Evolutionary conservation across 306 rosid species (phyloP).

Genomic region (Erythrophleum fordii): DNA sequence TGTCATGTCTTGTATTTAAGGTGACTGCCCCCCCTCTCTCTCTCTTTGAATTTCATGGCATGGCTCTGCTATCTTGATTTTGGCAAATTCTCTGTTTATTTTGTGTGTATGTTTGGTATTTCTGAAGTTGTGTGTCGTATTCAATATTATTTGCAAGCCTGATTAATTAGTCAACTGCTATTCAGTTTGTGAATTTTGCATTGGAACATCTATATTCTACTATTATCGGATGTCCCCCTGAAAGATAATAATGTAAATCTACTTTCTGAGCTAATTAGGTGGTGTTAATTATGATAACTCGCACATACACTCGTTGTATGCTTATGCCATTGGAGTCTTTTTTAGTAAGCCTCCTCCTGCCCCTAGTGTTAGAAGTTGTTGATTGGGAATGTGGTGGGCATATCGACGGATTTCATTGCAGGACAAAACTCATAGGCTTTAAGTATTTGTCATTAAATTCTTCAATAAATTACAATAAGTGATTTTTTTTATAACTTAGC

Average conservation of each 20-base stretch:
- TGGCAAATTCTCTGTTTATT: conserved; percentile 9
- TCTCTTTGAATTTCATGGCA: not conserved
- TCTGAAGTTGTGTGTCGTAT: conserved; percentile 17
- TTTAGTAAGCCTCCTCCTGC: no score
- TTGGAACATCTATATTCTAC: conserved; percentile 13
- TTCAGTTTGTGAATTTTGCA: conserved; percentile 22
- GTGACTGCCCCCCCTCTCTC: conserved; percentile 8
- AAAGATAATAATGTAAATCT: not conserved
- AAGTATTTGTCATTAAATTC: no score
- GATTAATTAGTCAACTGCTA: no score
- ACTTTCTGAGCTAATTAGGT: conserved; percentile 4
- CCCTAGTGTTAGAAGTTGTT: not conserved
- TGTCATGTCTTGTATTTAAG: conserved; percentile 32
- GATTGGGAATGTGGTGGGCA: not conserved
- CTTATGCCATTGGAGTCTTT: no score
- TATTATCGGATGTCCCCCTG: not conserved
- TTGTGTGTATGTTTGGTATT: not conserved
- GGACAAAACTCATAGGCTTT: not conserved
- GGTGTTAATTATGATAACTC: not conserved
- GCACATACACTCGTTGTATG: no score
- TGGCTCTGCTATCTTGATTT: not conserved
- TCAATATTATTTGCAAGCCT: not conserved
- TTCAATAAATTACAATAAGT: no score
- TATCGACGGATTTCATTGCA: not conserved
- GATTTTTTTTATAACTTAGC: no score